A percentile compares a stretch with the other conserved stretches of the same genome.
Evolutionary conservation across 2,329 filamentous ascomycete species (phyloP).

Genomic region (Fonsecaea monophora): DNA sequence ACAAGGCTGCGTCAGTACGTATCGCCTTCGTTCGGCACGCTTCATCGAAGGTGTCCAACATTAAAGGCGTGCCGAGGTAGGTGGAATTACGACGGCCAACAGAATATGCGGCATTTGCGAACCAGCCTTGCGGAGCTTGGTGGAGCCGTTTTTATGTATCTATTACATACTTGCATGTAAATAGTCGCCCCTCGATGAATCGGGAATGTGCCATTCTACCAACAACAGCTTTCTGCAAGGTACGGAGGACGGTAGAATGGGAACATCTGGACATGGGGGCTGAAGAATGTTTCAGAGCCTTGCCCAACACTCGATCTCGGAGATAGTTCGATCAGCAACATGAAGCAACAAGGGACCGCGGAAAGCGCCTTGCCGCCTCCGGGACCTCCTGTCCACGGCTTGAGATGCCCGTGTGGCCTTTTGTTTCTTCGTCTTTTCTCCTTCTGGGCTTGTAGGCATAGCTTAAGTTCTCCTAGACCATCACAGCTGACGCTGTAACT

Average conservation of each 20-base stretch:
- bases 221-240: not conserved
- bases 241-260: not conserved
- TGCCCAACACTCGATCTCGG: conserved; percentile 2
- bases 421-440: not conserved
- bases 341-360: not conserved
- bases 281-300: conserved; percentile 4
- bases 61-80: conserved; percentile 9
- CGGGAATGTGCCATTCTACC: not conserved
- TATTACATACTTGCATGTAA: not conserved
- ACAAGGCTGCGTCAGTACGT: not conserved
- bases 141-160: not conserved
- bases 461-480: not conserved
- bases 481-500: not conserved
- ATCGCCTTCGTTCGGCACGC: not conserved
- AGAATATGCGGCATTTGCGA: conserved; percentile 1
- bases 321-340: conserved; percentile 10
- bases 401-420: not conserved
- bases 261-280: not conserved
- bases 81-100: not conserved
- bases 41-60: not conserved
- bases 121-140: conserved; percentile 12
- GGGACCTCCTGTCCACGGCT: not conserved
- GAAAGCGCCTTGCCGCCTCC: not conserved
- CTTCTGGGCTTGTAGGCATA: not conserved
- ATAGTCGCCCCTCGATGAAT: conserved; percentile 1